phyloP scores from a whole-genome alignment of 1,284 basidiomycete genomes.

The Wolfiporia cocos region DNA sequence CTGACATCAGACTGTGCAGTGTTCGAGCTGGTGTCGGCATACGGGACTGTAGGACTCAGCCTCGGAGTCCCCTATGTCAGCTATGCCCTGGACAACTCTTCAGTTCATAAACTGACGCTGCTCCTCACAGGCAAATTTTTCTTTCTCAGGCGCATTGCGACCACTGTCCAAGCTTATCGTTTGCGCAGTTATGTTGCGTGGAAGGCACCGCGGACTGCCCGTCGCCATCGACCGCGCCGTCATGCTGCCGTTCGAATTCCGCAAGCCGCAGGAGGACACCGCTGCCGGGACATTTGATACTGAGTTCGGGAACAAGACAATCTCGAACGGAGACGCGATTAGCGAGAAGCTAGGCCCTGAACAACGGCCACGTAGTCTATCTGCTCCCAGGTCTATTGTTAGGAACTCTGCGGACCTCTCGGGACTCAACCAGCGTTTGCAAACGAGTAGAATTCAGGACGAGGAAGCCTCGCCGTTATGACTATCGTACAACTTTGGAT shows the following conservation, averaged over 20 bases:
- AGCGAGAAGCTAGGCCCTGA: neutral
- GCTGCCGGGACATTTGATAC: neutral
- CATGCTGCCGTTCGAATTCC: conserved; percentile 62
- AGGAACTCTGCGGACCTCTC: neutral
- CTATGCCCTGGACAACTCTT: conserved; percentile 1
- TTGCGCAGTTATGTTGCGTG: conserved; percentile 86
- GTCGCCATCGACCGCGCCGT: conserved; percentile 88
- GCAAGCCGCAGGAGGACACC: conserved; percentile 8
- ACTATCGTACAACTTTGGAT: too few relatives aligned
- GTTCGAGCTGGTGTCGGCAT: conserved; percentile 88
- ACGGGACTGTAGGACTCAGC: conserved; percentile 87
- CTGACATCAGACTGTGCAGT: conserved; percentile 34
- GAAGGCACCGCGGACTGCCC: conserved; percentile 85
- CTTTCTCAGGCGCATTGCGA: conserved; percentile 74
- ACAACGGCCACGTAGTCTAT: neutral
- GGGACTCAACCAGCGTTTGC: neutral
- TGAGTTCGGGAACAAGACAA: neutral
- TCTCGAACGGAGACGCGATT: neutral
- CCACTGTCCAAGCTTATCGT: conserved; percentile 87
- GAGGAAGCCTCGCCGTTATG: neutral
- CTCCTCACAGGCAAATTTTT: conserved; percentile 59
- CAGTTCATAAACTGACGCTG: neutral
- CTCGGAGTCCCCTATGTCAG: conserved; percentile 61
- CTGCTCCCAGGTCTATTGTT: neutral
- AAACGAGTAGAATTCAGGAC: neutral